Percentiles rank a stretch among this genome's conserved stretches.
Conservation (phyloP, 1,139 yeast genomes). For the Diutina sp. region DNA sequence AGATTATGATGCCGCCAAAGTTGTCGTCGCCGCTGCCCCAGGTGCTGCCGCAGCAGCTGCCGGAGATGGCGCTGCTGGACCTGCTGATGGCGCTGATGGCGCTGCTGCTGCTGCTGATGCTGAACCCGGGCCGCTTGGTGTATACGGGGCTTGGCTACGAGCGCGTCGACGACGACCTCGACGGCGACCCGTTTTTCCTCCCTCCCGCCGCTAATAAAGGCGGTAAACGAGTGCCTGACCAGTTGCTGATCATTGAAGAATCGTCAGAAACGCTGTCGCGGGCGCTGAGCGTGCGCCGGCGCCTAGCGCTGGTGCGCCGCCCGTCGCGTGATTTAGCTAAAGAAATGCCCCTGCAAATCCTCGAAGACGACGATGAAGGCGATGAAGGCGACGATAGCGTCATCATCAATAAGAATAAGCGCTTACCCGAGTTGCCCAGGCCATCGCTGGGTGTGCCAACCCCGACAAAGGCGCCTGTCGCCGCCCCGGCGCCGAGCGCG, state of each 20-base stretch:
- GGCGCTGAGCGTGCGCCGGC: neutral
- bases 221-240: neutral
- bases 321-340: neutral
- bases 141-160: neutral
- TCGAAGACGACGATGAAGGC: neutral
- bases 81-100: neutral
- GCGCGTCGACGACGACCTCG: neutral
- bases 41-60: conserved; percentile 1
- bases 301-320: neutral
- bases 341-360: neutral
- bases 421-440: neutral
- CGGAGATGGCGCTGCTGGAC: neutral
- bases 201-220: neutral
- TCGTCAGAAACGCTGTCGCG: neutral
- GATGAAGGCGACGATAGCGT: neutral
- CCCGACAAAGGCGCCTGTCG: neutral
- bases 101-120: neutral
- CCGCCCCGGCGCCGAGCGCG: neutral
- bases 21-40: neutral
- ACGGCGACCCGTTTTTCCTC: neutral
- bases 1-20: neutral
- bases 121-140: neutral
- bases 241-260: conserved; percentile 1
- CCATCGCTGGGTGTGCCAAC: too few relatives aligned
- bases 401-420: neutral